Evolutionary conservation across 1,284 basidiomycete species (phyloP), one percentile per base, ranked within the genome.

Genomic region (Coriolopsis trogii): DNA sequence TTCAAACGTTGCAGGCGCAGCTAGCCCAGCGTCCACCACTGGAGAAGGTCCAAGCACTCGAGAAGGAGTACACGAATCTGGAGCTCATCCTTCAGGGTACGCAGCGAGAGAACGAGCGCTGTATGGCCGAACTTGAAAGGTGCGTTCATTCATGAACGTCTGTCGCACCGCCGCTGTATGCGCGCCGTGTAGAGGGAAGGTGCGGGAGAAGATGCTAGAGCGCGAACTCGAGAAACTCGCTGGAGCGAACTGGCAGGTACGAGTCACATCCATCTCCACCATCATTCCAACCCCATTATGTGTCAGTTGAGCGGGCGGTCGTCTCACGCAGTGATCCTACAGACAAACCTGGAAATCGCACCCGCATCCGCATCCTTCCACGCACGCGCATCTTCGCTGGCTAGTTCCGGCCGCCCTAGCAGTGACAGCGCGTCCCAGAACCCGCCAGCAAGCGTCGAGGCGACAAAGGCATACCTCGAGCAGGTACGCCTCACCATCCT

Each of bases 221-320:
- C 76, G 81, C 37, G 84, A 87, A 46, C 66, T 90, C n/a, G 71
- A 79, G 8, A 84, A 78, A 55, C 67, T 89, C 20, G 84, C 80
- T 1, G 88, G 88, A 0, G 81, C 85, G 48, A 86, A 89, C 61
- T 91, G 89, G 88, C 85, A 89, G 80, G 86, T 76, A 37, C 13
- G 70, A n/a, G n/a, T n/a, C n/a, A n/a, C n/a, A n/a, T n/a, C n/a
- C n/a, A n/a, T n/a, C n/a, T n/a, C n/a, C n/a, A n/a, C n/a, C n/a
- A n/a, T n/a, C n/a, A n/a, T n/a, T n/a, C n/a, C n/a, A n/a, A n/a
- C n/a, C n/a, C n/a, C n/a, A n/a, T n/a, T n/a, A n/a, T n/a, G n/a
- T n/a, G n/a, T n/a, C n/a, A n/a, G n/a, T n/a, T n/a, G n/a, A n/a
- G n/a, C n/a, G n/a, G n/a, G n/a, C n/a, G n/a, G n/a, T n/a, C n/a